Evolutionary conservation across 495 filamentous ascomycete species (phyloP), one percentile per base, ranked within the genome.

Genomic region (Daldinia bambusicola): DNA sequence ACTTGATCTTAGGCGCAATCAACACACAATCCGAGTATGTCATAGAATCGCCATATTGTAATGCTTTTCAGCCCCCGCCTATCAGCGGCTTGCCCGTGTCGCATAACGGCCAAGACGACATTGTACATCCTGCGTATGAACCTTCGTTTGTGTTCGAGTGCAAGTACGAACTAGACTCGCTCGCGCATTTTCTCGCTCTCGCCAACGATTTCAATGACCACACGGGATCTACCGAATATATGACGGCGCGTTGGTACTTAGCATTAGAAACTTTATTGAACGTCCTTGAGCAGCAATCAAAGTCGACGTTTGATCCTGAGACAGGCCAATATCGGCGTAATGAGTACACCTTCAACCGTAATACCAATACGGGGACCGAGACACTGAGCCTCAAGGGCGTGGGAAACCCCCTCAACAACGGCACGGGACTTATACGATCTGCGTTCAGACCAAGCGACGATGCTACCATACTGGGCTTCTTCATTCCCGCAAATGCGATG

Each of bases 361-460:
- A 80, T 55, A 98, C 96, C 16, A 89, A 84, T 52, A 84, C 88
- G 18, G 95, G 93, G 8, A 98, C 96, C 6, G 96, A 99, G 78
- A 98, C 95, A 0, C 85, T 99, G 22, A 92, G 84, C 68, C 86
- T 99, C 3, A 79, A 76, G 0, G 96, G 96, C 18, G 82, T 92
- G 61, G 96, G 96, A 37, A 99, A 99, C 76, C 96, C 95, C 0
- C 84, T 99, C 6, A 94, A 92, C 74, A 86, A 86, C 69, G 91
- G 87, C 18, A 97, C 95, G 0, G 92, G 92, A 0, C 85, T 99
- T 13, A 87, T 98, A 59, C 89, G 95, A 57, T 96, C 92, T 61
- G 94, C 95, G 2, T 99, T 98, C 83, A 87, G 95, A 2, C 95
- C 95, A n/a, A 95, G 92, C 72, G 95, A 99, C 71, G 95, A 99